Evolutionary conservation across 1,284 basidiomycete species (phyloP), one percentile per base, ranked within the genome.

Genomic region (Cutaneotrichosporon mucoides): DNA sequence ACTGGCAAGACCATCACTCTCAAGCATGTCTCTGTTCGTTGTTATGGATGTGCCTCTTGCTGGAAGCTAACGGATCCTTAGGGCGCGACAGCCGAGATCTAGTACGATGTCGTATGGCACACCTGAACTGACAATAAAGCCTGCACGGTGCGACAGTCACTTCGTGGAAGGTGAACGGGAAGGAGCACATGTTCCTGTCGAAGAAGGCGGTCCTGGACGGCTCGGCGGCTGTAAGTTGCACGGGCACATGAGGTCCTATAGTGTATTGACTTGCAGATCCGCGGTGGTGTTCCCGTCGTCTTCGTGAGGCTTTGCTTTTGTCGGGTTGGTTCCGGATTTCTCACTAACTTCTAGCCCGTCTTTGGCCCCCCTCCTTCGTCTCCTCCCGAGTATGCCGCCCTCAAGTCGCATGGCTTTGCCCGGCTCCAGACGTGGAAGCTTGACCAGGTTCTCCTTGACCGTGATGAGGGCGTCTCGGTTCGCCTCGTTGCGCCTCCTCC

Each of bases 331-430:
- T 55, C 10, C 10, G 8, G 12, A 10, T 46, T 11, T 12, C 37
- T 36, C 6, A 7, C 52, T 53, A 16, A 53, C 55, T n/a, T 33
- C 40, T 42, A 78, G 76, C 91, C 91, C 36, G 88, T 87, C 76
- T 93, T 93, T 70, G 91, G 91, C 3, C 80, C 88, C 1, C 89
- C 91, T 37, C 76, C 76, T 11, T 66, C 73, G 6, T 70, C 69
- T 12, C 72, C 75, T 2, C 65, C 71, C 36, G 78, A 78, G 61
- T 90, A 94, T 73, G 72, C 77, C n/a, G 84, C 84, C 44, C 81
- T 95, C 6, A 59, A 80, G 6, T 90, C 92, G 71, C 92, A 94
- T 73, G 92, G 92, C 0, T 94, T 92, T 71, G 91, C 88, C 13
- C 82, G 92, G 51, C 90, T 80, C 64, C 82, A 84, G 38, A 73